These are phyloP conservation scores for Corymbia calophylla DNA, from an alignment of 441 rosid species.

Conservation along the genomic window DNA sequence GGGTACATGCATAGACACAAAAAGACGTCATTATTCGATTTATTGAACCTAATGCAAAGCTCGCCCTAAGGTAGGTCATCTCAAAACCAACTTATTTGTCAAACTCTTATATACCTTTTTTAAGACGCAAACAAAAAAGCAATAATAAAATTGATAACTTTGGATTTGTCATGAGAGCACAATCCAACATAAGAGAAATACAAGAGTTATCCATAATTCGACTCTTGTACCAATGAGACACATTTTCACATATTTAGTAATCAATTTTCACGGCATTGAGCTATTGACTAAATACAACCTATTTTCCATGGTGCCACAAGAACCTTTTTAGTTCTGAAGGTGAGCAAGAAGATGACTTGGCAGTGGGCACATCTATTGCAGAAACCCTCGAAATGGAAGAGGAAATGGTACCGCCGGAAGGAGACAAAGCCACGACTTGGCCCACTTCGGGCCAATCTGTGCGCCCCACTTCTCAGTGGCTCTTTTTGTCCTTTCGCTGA, in stretches of 20 bases:
- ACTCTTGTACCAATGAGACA: not conserved
- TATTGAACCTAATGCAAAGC: not conserved
- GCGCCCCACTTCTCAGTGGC: not conserved
- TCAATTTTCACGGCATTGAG: not conserved
- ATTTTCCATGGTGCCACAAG: not conserved
- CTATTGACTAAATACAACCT: not conserved
- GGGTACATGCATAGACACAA: not conserved
- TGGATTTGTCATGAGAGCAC: accelerated
- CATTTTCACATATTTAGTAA: not conserved
- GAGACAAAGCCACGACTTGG: not conserved
- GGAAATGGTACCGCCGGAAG: not conserved
- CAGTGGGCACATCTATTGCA: not conserved
- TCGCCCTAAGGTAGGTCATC: not conserved
- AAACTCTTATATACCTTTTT: not conserved
- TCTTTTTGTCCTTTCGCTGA: not conserved
- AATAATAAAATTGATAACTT: not conserved
- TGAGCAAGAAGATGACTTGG: not conserved
- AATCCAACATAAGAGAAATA: accelerated
- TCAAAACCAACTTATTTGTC: not conserved
- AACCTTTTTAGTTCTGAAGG: not conserved
- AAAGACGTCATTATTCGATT: not conserved
- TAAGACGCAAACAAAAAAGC: not conserved
- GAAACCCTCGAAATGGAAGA: not conserved
- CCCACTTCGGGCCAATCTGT: not conserved
- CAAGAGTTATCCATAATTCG: not conserved